These are phyloP conservation scores for Emydomyces testavorans DNA, from an alignment of 2,329 filamentous ascomycete species.

Conservation along the genomic window DNA sequence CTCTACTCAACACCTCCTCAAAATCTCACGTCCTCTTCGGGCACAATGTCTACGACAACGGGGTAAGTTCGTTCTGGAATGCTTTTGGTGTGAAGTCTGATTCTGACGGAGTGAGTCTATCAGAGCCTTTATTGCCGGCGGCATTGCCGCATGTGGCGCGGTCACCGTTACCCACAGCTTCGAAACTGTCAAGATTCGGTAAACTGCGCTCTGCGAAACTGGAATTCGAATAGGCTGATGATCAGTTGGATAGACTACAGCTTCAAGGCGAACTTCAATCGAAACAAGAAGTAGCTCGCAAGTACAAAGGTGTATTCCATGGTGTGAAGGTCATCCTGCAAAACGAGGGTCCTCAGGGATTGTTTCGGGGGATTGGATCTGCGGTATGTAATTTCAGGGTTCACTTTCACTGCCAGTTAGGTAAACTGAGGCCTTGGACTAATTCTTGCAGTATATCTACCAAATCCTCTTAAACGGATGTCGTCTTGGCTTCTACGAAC, in stretches of 20 bases:
- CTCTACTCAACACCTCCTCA: no score
- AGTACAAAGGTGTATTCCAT: slow-evolving; percentile 86
- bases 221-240: neutral
- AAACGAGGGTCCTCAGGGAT: slow-evolving; percentile 75
- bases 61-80: slow-evolving; percentile 29
- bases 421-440: neutral
- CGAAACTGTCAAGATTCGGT: slow-evolving; percentile 98
- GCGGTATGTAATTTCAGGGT: slow-evolving; percentile 43
- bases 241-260: slow-evolving; percentile 56
- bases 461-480: slow-evolving; percentile 94
- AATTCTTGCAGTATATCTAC: slow-evolving; percentile 60
- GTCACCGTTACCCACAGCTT: slow-evolving; percentile 97
- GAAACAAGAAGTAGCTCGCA: slow-evolving; percentile 69
- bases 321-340: slow-evolving; percentile 79
- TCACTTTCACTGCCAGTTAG: neutral
- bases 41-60: slow-evolving; percentile 40
- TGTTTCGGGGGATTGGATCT: slow-evolving; percentile 80
- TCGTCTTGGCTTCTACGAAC: slow-evolving; percentile 94
- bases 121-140: slow-evolving; percentile 86
- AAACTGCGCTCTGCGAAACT: slow-evolving; percentile 24
- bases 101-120: neutral
- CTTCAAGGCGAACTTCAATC: slow-evolving; percentile 88
- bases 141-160: slow-evolving; percentile 91
- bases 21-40: neutral
- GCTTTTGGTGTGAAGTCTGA: neutral